Evolutionary conservation across 306 rosid genomes (phyloP), one percentile per base, ranked within the genome.

Genomic region (Gynostemma pentaphyllum): DNA sequence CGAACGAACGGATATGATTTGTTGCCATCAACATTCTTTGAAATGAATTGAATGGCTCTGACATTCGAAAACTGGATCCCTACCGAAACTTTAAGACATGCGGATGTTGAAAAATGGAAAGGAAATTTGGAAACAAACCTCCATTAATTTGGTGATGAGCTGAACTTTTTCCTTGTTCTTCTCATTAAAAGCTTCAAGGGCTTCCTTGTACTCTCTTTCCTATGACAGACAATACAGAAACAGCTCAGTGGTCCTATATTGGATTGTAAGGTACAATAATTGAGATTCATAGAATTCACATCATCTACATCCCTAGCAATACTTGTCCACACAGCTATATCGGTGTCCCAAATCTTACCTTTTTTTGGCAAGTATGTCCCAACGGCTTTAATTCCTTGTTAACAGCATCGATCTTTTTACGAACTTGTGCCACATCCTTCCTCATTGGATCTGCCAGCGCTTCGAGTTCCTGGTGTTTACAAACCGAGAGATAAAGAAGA

Each of bases 321-420:
- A 34, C 66, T 59, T 59, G 64, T 36, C 64, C 64, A 59, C 45
- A 29, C 9, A 48, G 5, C 12, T 32, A 72, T 16, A 10, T 19
- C 11, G 15, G 28, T 1, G 23, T 10, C 14, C 45, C 49, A 29
- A 47, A 26, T n/a, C 32, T 51, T 64, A 92, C 99, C 96, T 88
- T 92, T 83, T 78, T 92, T 57, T 86, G 99, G 81, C 96, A 88
- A 45, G 88, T 83, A 57, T 86, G 94, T 60, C 99, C 99, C 56
- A 88, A 80, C 59, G 99, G 99, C 83, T 88, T 92, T 76, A 92
- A 83, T 80, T 92, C 99, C 80, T 88, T 92, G 95, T 86, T 88
- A n/a, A 84, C 86, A 8, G 76, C 32, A 74, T 92, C 99, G 41
- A 92, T 88, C 89, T 71, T 92, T 82, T 92, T 92, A 29, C 99